These are phyloP conservation scores for Boletus speciosus DNA, from an alignment of 768 basidiomycete species.

Conservation along the genomic window DNA sequence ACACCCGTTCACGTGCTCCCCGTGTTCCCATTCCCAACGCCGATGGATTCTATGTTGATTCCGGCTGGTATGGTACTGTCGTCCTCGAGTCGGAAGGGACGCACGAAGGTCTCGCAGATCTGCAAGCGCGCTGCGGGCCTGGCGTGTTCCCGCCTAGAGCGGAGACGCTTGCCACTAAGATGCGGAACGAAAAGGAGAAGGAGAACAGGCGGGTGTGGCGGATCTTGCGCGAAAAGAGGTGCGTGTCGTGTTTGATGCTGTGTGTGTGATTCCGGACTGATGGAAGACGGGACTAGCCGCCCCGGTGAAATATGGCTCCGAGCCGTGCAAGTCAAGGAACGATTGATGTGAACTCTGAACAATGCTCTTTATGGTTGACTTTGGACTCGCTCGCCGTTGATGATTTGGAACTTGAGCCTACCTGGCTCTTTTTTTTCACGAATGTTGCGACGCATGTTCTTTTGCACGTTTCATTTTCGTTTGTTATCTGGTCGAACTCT, in stretches of 20 bases:
- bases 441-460: neutral
- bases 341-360: conserved; percentile 40
- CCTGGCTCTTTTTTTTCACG: conserved; percentile 1
- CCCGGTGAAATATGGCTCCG: conserved; percentile 33
- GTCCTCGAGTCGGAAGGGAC: conserved; percentile 86
- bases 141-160: conserved; percentile 63
- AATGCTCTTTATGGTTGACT: neutral
- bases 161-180: conserved; percentile 33
- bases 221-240: conserved; percentile 78
- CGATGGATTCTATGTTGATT: conserved; percentile 58
- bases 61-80: conserved; percentile 80
- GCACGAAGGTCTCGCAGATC: conserved; percentile 76
- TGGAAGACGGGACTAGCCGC: conserved; percentile 4
- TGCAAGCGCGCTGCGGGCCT: conserved; percentile 69
- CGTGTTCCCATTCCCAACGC: conserved; percentile 52
- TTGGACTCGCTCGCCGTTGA: neutral
- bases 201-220: conserved; percentile 60
- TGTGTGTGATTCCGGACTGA: conserved; percentile 2
- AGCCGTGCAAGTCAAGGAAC: conserved; percentile 64
- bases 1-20: conserved; percentile 26
- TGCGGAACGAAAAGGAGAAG: conserved; percentile 36
- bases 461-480: neutral
- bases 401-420: conserved; percentile 3
- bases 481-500: conserved; percentile 9
- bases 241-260: conserved; percentile 13